A percentile compares a stretch with the other conserved stretches of the same genome.
Evolutionary conservation across 1,284 basidiomycete genomes (phyloP).

Genomic region (Somion occarium): DNA sequence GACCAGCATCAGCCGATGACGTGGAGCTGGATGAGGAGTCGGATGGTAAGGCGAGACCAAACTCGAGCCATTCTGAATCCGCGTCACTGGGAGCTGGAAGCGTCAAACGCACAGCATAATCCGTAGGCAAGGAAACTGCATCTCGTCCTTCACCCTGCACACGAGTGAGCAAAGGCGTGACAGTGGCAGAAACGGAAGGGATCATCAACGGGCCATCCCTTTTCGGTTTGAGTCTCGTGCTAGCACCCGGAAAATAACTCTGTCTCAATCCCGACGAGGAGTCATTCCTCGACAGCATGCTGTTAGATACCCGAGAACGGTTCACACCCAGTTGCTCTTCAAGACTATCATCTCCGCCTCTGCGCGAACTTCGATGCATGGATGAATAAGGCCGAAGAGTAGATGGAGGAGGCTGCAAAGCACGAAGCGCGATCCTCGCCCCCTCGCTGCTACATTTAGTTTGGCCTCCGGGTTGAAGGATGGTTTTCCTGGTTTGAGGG

Average conservation of each 20-base stretch:
- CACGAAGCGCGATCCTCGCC: conserved; percentile 50
- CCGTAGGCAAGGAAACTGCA: conserved; percentile 27
- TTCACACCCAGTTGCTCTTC: not conserved
- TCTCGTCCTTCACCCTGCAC: not conserved
- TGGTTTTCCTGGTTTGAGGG: conserved; percentile 55
- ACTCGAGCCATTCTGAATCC: conserved; percentile 69
- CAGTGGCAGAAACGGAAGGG: conserved; percentile 47
- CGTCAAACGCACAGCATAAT: conserved; percentile 55
- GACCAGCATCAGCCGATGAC: conserved; percentile 10
- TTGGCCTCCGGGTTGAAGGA: conserved; percentile 51
- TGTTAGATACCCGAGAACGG: not conserved
- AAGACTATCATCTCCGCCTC: not conserved
- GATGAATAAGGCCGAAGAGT: not conserved
- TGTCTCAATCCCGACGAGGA: not conserved
- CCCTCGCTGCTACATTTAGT: conserved; percentile 54
- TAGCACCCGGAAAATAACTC: conserved; percentile 1
- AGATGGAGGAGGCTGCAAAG: conserved; percentile 22
- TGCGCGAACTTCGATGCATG: not conserved
- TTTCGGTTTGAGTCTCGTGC: conserved; percentile 30
- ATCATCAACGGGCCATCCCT: conserved; percentile 59
- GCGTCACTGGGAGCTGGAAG: conserved; percentile 52
- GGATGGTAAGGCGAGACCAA: conserved; percentile 54
- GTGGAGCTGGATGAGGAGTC: not conserved
- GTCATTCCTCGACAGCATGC: conserved; percentile 4
- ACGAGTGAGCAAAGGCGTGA: conserved; percentile 43